A percentile compares a stretch with the other conserved stretches of the same genome.
Evolutionary conservation across 108 stramenopile species (phyloP).

Genomic region (Cylindrotheca closterium): DNA sequence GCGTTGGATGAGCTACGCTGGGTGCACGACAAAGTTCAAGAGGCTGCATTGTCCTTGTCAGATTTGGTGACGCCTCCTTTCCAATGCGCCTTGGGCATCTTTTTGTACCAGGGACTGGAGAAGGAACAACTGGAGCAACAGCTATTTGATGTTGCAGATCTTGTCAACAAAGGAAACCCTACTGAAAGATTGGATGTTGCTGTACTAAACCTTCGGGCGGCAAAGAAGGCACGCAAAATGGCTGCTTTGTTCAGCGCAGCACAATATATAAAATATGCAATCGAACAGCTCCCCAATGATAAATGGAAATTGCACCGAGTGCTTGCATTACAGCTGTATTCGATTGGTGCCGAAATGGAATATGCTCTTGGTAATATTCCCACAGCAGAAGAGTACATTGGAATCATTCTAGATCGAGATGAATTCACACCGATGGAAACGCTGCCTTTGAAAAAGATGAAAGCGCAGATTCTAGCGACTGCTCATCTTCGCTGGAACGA

Average conservation of each 20-base stretch:
- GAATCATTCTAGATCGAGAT: conserved; percentile 7
- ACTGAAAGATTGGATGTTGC: background rate
- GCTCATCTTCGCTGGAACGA: no score
- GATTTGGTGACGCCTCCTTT: background rate
- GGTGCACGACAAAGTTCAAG: conserved; percentile 13
- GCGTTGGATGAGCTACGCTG: background rate
- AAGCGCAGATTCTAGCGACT: no score
- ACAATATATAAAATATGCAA: conserved; percentile 5
- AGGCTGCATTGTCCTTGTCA: conserved; percentile 4
- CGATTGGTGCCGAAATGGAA: conserved; percentile 21
- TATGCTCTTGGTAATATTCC: conserved; percentile 16
- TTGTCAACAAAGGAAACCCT: background rate
- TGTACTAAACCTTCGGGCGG: conserved; percentile 25
- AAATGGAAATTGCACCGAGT: conserved; percentile 8
- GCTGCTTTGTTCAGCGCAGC: conserved; percentile 21
- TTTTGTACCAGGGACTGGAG: background rate
- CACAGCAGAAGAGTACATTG: conserved; percentile 1
- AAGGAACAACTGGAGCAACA: background rate
- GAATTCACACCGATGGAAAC: background rate
- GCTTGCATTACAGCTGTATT: conserved; percentile 17
- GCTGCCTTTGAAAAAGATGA: no score
- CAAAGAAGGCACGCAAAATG: background rate
- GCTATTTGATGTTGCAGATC: conserved; percentile 2
- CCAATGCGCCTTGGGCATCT: background rate
- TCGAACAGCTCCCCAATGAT: background rate